Evolutionary conservation across 208 protist species (phyloP).

Genomic region (Crithidia thermophila): DNA sequence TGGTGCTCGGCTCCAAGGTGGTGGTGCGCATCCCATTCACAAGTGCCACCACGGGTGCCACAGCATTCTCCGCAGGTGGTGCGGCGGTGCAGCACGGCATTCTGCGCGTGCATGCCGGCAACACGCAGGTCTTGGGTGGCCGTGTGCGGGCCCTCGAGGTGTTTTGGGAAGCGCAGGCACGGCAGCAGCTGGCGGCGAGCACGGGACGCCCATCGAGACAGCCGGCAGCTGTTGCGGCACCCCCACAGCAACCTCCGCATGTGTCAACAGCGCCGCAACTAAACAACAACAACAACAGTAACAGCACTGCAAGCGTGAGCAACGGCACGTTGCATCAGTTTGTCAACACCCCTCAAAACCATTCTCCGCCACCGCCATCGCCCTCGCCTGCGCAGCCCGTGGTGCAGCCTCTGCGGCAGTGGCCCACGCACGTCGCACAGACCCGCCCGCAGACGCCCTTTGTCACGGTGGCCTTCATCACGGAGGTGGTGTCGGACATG

Average conservation of each 20-base stretch:
- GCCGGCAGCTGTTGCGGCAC: background rate
- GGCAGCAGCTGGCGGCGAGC: slow-evolving; percentile 34
- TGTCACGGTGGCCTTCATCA: slow-evolving; percentile 53
- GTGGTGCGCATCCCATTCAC: slow-evolving; percentile 17
- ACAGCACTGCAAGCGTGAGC: background rate
- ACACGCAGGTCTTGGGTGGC: slow-evolving; percentile 54
- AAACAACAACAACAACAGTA: background rate
- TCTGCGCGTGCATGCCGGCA: slow-evolving; percentile 51
- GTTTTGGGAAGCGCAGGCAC: slow-evolving; percentile 48
- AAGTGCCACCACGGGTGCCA: background rate
- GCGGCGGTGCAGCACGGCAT: slow-evolving; percentile 42
- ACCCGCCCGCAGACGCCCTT: slow-evolving; percentile 33
- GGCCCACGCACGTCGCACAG: slow-evolving; percentile 20
- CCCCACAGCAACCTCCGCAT: too few relatives aligned
- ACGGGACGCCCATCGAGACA: slow-evolving; percentile 44
- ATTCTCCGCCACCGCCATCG: background rate
- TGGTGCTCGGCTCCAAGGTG: slow-evolving; percentile 67
- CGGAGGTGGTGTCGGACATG: slow-evolving; percentile 62
- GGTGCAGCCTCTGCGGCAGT: slow-evolving; percentile 29
- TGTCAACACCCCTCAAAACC: background rate
- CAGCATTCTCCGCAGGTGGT: background rate
- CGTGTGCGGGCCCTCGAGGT: slow-evolving; percentile 50
- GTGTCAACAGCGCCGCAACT: background rate
- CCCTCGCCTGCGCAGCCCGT: background rate
- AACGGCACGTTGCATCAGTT: background rate